Base-by-base conservation (phyloP, 169 alveolate species). In the Eimeria necatrix region DNA sequence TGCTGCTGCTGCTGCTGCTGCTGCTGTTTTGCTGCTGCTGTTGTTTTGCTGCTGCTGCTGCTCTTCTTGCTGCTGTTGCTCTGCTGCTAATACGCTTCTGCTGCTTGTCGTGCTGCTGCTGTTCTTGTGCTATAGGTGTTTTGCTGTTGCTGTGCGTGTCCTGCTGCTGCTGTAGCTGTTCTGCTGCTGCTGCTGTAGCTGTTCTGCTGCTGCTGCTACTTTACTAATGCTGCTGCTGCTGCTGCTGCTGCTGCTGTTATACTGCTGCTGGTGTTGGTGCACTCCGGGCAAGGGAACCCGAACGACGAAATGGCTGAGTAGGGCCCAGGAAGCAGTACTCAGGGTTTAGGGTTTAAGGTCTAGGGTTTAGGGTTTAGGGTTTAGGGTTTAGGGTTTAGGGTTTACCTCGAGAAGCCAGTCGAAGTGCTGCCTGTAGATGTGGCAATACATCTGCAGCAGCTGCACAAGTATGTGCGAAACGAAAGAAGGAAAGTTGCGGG, bases 341-440 rank as follows among this genome's bases (percentile, higher is more conserved):
- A 68, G 78, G 78, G 78, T 68, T 12, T 24, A 73, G 48, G 56
- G 56, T 61, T 61, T 7, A 61, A 18, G 12, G 12, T 18, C 16
- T 4, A 68, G 78, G 78, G 78, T 68, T 68, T 68, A 68, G 78
- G 78, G 73, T 61, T 61, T 61, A 68, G 78, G 78, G 78, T 68
- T n/a, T n/a, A 68, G n/a, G 48, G 10, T 7, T 22, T 22, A 7
- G 20, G 80, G 41, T 4, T 7, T 6, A 14, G 48, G 48, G 60
- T 49, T 51, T 70, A 88, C 94, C 87, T 68, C 87, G 7, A 53
- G 56, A 16, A 88, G 49, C 71, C 46, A 51, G 18, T 71, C 76
- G 48, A 88, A 88, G 53, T 88, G 94, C 18, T 88, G 88, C 9
- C 87, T n/a, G 94, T 88, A 88, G 84, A 88, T 56, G 53, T 88